Evolutionary conservation across 495 filamentous ascomycete species (phyloP), one percentile per base, ranked within the genome.

Genomic region (Annulohypoxylon bovei): DNA sequence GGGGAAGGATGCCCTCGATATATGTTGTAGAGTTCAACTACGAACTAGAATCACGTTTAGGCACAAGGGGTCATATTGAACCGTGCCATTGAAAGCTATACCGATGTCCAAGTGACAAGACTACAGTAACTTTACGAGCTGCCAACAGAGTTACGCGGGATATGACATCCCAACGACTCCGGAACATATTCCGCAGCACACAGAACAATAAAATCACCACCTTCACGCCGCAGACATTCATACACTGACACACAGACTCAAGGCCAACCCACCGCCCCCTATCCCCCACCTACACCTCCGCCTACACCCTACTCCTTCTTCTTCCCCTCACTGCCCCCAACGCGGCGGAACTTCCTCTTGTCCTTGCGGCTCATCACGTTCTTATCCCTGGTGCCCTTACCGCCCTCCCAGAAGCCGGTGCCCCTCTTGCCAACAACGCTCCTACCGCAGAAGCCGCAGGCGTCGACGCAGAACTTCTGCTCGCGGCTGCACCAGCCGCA

Each of bases 401-500:
- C 94, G 14, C 93, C 94, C 80, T 97, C 94, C 94, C 94, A 97
- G 76, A 92, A 97, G 6, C 93, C 93, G 62, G 82, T 88, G 0
- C 91, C 90, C 32, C 73, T 67, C 53, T 76, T 76, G 4, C 92
- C 89, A n/a, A 93, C 83, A 1, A 97, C 84, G 20, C 81, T 84
- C n/a, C 89, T 80, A 67, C 88, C 90, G 76, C 94, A 97, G 53
- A 93, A 87, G 0, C 81, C 85, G 71, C 94, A 97, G 53, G 91
- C 90, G 72, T 96, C 92, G 0, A 91, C 90, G 37, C 88, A 80
- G 77, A 92, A 97, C 61, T 90, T 90, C 83, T 95, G 92, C 81
- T 97, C 94, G 54, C 94, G 80, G 12, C 89, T 92, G 75, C 92
- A 95, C 77, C 84, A 91, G 22, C 92, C 92, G 77, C 93, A 97